Base-by-base conservation (phyloP, 202 grass and related monocot species). In the Musa balbisiana region DNA sequence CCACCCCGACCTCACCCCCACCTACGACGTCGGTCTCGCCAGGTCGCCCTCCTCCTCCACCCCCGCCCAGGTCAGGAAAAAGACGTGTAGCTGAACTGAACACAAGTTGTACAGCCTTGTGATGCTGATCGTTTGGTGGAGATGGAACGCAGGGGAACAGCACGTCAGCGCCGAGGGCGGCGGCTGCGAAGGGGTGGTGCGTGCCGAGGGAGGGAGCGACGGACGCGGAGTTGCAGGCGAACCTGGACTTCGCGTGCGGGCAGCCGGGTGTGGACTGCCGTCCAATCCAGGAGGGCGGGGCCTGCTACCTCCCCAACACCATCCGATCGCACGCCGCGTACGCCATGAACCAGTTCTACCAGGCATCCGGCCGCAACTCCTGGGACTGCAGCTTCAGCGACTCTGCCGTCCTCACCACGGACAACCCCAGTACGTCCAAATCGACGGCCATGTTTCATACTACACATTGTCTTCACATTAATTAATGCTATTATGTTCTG, bases 281-380 rank as follows among this genome's bases (percentile, higher is more conserved):
- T 21, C 84, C 86, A 67, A 93, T 98, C 80, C 94, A 98, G 76
- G 82, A 87, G 15, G 88, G 88, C 2, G 90, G 83, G 55, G 84
- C 86, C 2, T 98, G 94, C 87, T 98, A 87, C 79, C 76, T 89
- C 73, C 94, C 94, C 15, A 85, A 93, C 87, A 98, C 90, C 17
- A 81, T 98, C 63, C 88, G 81, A 49, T 86, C 94, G 16, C 94
- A 98, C 81, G 94, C 94, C 24, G 85, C 94, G 2, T 98, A 93
- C 80, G 88, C 90, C 78, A 93, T 98, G 87, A 98, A 98, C 83
- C 94, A 98, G 85, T 82, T 89, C 43, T 98, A 85, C 85, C 94
- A 91, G 85, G 81, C 76, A 10, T 80, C 91, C 22, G 86, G 88
- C 2, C 73, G 78, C 4, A 69, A 93, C 77, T 65, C 94, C 0